These are phyloP conservation scores for Syzygium aqueum DNA, from an alignment of 345 rosid species.

Conservation along the genomic window DNA sequence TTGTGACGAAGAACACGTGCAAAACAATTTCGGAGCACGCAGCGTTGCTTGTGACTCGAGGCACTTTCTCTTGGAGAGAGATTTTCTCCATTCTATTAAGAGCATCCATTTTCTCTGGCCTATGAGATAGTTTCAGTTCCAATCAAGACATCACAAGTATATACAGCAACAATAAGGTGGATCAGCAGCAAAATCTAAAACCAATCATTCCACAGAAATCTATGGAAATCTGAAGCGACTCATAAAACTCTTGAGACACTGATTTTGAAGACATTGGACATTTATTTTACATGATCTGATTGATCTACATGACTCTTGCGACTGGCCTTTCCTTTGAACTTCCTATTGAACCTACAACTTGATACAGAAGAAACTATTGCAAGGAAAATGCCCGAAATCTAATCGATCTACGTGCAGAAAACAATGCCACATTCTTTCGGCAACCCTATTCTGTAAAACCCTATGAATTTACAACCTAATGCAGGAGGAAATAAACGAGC, in stretches of 20 bases:
- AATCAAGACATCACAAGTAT: neutral
- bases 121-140: neutral
- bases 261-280: neutral
- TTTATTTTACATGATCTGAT: neutral
- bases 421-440: neutral
- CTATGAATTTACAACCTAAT: neutral
- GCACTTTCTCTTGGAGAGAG: neutral
- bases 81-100: neutral
- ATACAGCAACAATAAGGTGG: neutral
- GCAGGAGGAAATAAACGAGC: neutral
- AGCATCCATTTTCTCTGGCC: neutral
- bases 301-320: neutral
- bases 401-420: neutral
- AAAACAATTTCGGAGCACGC: neutral
- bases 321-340: neutral
- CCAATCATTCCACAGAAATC: neutral
- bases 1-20: neutral
- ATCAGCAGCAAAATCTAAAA: neutral
- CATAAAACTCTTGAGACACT: neutral
- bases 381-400: neutral
- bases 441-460: neutral
- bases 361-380: neutral
- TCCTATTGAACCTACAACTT: neutral
- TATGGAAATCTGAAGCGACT: neutral
- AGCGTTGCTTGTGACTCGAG: neutral